Evolutionary conservation across 495 filamentous ascomycete species (phyloP), one percentile per base, ranked within the genome.

Genomic region (Filosporella fistucella): DNA sequence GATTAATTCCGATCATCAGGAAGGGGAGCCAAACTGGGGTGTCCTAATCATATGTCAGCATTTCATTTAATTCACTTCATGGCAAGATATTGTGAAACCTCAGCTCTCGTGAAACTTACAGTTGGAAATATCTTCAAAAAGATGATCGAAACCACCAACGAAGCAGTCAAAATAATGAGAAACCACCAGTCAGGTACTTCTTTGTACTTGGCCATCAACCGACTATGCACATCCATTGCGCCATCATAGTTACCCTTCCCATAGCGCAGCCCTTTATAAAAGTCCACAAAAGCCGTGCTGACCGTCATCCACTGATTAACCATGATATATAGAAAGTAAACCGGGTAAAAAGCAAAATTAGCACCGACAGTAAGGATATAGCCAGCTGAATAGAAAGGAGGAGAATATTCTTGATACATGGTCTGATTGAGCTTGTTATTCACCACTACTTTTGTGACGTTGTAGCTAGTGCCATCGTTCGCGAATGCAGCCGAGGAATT

Each of bases 151-250:
- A 85, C 60, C 5, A 56, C 74, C 16, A 80, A 54, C 53, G 77
- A 77, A 28, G 65, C 33, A 2, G 76, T n/a, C 4, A 75, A 61
- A 13, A 82, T 57, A 0, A 47, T 55, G 0, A 54, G 58, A 49
- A 82, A 85, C 82, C 82, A 86, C 80, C 80, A 84, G 17, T 81
- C 62, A 1, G 81, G 81, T 6, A 75, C 77, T 0, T 75, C 64
- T 49, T 61, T 64, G 59, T 81, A 86, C 2, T 74, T 75, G 1
- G 64, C 52, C 76, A 86, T 85, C 25, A 86, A 62, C 16, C 73
- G 75, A 42, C 69, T 68, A 54, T 88, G 85, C 3, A 88, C 67
- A 52, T 89, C 85, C 40, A 76, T 80, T 29, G 81, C 75, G 46
- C 86, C 80, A 2, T 65, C 66, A 10, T 68, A 69, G 14, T 75